These are phyloP conservation scores for Corylus heterophylla DNA, from an alignment of 306 rosid species.

Conservation along the genomic window DNA sequence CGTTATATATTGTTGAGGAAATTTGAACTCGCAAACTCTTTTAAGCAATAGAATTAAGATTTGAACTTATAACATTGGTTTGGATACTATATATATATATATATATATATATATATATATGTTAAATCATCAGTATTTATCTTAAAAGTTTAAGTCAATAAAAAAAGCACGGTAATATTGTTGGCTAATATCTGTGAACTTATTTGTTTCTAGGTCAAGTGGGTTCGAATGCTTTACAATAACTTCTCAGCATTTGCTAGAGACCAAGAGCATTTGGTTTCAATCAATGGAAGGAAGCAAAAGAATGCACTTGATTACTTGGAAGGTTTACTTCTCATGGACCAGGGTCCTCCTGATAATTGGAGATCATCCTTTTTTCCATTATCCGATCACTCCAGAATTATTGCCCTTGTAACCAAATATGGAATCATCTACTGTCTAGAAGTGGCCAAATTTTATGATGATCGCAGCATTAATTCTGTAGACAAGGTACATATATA, in stretches of 20 bases:
- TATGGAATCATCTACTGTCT: conserved; percentile 66
- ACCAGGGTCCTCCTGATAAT: conserved; percentile 70
- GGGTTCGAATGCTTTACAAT: conserved; percentile 70
- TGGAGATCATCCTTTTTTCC: conserved; percentile 99
- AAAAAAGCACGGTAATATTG: too few relatives aligned
- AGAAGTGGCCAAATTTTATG: conserved; percentile 72
- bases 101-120: too few relatives aligned
- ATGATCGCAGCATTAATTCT: conserved; percentile 33
- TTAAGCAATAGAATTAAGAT: too few relatives aligned
- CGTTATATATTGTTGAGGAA: background rate
- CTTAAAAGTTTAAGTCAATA: too few relatives aligned
- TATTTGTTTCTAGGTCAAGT: conserved; percentile 58
- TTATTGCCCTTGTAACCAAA: conserved; percentile 48
- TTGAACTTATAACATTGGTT: too few relatives aligned
- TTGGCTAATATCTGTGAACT: background rate
- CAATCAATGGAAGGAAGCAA: conserved; percentile 47
- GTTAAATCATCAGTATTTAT: too few relatives aligned
- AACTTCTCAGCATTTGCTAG: conserved; percentile 51
- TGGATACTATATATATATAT: too few relatives aligned
- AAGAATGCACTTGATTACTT: conserved; percentile 56
- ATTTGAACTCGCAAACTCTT: background rate
- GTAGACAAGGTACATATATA: conserved; percentile 49
- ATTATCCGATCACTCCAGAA: conserved; percentile 56
- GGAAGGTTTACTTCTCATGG: conserved; percentile 72
- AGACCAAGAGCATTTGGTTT: conserved; percentile 39